These are phyloP conservation scores for Colletotrichum sp. DNA, from an alignment of 2,329 filamentous ascomycete species.

Conservation along the genomic window DNA sequence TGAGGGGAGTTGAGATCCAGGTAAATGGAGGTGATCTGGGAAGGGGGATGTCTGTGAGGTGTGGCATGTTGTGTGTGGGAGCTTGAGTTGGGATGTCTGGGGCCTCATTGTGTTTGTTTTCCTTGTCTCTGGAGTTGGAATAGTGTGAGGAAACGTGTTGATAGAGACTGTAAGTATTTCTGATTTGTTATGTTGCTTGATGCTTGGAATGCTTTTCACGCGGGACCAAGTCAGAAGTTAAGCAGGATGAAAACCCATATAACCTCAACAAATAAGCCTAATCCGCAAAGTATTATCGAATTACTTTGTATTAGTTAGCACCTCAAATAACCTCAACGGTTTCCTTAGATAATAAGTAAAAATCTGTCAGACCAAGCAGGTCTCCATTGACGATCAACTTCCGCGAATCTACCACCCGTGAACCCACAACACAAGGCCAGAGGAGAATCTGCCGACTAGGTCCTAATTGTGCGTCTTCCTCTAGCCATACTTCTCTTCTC, in stretches of 20 bases:
- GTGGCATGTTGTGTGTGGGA: not conserved
- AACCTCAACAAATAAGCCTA: not conserved
- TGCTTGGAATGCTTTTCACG: rapidly evolving
- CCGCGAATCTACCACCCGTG: not conserved
- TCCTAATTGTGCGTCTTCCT: rapidly evolving
- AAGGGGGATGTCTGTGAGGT: not conserved
- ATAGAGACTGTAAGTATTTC: rapidly evolving
- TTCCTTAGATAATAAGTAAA: not conserved
- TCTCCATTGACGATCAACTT: rapidly evolving
- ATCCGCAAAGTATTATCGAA: not conserved
- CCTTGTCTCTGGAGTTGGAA: not conserved
- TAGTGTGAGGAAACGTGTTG: not conserved
- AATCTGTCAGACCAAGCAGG: not conserved
- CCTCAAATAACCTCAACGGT: rapidly evolving
- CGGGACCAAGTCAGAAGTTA: not conserved
- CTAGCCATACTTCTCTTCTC: not conserved
- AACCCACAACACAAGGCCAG: not conserved
- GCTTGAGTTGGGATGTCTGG: not conserved
- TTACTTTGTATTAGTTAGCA: rapidly evolving
- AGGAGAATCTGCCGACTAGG: too few species aligned
- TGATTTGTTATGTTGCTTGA: rapidly evolving
- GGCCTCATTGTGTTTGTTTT: not conserved
- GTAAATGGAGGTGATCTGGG: not conserved
- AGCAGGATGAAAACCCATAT: rapidly evolving
- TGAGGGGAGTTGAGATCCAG: not conserved